Evolutionary conservation across 129 eudicot genomes (phyloP), one percentile per base, ranked within the genome.

Genomic region (Pseudognaphalium luteoalbum): DNA sequence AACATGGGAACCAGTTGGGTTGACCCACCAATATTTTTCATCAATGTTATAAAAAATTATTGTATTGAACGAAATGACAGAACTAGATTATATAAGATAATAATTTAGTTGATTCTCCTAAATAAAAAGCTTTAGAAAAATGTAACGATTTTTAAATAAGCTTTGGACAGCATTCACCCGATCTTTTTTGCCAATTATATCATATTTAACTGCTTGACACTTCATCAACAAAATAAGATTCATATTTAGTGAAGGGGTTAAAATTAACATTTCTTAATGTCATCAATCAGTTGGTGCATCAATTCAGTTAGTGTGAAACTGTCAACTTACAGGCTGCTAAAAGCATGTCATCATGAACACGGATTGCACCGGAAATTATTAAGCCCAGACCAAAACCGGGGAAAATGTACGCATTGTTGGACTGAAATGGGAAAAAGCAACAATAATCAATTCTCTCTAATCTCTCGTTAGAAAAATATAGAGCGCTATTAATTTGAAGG

Each of bases 321-420:
- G 63, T 39, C 52, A 72, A 86, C 98, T 93, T 86, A 93, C 98
- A 90, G 66, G 98, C 98, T 51, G 88, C 98, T 77, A 93, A 83
- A 68, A 93, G 98, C 98, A 93, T 93, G 81, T 92, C 98, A 73
- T 92, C 96, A 30, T 92, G 98, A 70, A 92, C 98, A 73, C 98
- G 98, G 76, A 92, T 90, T 37, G 98, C 98, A 16, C 98, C 98
- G 76, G 98, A 93, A 19, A 93, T 93, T 16, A 93, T 87, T 87
- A 93, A 78, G 21, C 98, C 98, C 51, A 93, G 92, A 79, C 98
- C 98, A 51, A 93, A 85, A 59, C 98, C 98, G 51, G 98, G 98
- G 84, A 93, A 93, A 50, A 93, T 93, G 82, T 93, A 93, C n/a
- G 98, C 98, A 75, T 93, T 93, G 77, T 93, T 93, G 76, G 97